A percentile compares a stretch with the other conserved stretches of the same genome.
Conservation (phyloP, 257 asterid genomes). For the Marsdenia floribunda region DNA sequence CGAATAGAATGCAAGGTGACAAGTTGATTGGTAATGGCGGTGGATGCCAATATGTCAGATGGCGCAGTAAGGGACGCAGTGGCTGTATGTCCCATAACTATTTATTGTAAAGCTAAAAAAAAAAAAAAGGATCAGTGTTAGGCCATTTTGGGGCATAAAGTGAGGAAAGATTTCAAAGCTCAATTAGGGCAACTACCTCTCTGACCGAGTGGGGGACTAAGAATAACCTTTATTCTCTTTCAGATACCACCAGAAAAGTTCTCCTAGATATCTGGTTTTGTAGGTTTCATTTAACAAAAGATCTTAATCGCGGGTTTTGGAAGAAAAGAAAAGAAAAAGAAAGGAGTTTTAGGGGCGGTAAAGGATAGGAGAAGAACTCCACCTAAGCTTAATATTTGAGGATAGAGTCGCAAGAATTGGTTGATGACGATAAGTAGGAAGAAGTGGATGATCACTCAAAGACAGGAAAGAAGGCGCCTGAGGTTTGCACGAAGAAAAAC, state of each 20-base stretch:
- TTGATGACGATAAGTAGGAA: constrained; percentile 10
- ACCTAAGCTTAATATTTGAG: background rate
- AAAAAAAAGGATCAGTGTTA: constrained; percentile 10
- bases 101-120: constrained; percentile 26
- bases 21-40: constrained; percentile 45
- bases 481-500: background rate
- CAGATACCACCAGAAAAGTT: too few relatives aligned
- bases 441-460: background rate
- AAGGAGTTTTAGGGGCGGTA: background rate
- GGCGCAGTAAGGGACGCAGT: constrained; percentile 22
- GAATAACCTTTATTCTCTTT: background rate
- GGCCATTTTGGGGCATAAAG: constrained; percentile 19
- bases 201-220: constrained; percentile 14
- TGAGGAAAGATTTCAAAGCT: constrained; percentile 8
- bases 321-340: background rate
- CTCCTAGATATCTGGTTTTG: too few relatives aligned
- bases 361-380: background rate
- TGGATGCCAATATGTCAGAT: constrained; percentile 36
- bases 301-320: background rate
- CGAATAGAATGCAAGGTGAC: constrained; percentile 27
- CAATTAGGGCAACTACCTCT: constrained; percentile 21
- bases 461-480: background rate
- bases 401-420: background rate
- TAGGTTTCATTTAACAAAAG: background rate
- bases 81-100: constrained; percentile 42